Base-by-base conservation (phyloP, 768 basidiomycete genomes). In the Flagelloscypha sp. region DNA sequence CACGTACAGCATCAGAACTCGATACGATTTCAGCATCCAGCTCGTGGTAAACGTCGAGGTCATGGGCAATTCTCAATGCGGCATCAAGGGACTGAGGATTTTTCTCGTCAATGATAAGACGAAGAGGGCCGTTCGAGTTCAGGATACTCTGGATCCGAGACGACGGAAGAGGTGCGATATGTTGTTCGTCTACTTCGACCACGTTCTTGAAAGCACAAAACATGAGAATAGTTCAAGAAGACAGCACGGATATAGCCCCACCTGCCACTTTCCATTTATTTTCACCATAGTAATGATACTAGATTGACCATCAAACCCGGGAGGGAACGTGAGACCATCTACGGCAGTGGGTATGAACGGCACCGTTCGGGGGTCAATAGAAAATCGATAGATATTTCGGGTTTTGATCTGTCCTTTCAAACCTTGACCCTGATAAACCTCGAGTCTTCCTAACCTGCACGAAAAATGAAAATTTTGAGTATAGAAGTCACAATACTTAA, bases 141-240 rank as follows among this genome's bases (percentile, higher is more conserved):
- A 93, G 64, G 30, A 90, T 70, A 4, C 65, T 63, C 43, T 83
- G 78, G n/a, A 86, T 59, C 9, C 84, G 73, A 13, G 74, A 76
- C 2, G 70, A 66, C 12, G 56, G 55, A n/a, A n/a, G n/a, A n/a
- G n/a, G n/a, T n/a, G n/a, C n/a, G n/a, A n/a, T n/a, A n/a, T n/a
- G n/a, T n/a, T n/a, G n/a, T n/a, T n/a, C n/a, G n/a, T n/a, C n/a
- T n/a, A n/a, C n/a, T n/a, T n/a, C n/a, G n/a, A n/a, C n/a, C n/a
- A n/a, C n/a, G n/a, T n/a, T n/a, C n/a, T n/a, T n/a, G n/a, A n/a
- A n/a, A n/a, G n/a, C n/a, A n/a, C n/a, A n/a, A n/a, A n/a, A n/a
- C n/a, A n/a, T n/a, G n/a, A n/a, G n/a, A n/a, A n/a, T n/a, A n/a
- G n/a, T n/a, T n/a, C n/a, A n/a, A n/a, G n/a, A n/a, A n/a, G n/a